Percentiles rank a stretch among this genome's conserved stretches.
Evolutionary conservation across 2,329 filamentous ascomycete genomes (phyloP).

Genomic region (Aspergillus fischeri): DNA sequence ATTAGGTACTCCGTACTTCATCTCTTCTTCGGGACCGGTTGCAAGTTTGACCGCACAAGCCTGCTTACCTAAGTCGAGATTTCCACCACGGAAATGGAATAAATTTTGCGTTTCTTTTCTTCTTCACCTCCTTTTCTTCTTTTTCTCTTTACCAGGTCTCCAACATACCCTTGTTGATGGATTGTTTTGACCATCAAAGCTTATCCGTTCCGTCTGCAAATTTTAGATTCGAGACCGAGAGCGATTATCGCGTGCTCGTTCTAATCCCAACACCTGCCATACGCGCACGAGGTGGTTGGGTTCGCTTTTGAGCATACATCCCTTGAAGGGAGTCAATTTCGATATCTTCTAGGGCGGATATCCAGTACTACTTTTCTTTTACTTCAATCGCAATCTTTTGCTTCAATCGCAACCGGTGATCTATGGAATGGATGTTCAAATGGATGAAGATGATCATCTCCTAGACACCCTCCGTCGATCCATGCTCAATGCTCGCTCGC

Average conservation of each 20-base stretch:
- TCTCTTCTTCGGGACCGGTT: not conserved
- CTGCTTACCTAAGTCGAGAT: constrained; percentile 10
- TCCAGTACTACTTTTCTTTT: not conserved
- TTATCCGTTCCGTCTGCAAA: constrained; percentile 37
- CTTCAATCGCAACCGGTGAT: not conserved
- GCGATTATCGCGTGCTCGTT: constrained; percentile 35
- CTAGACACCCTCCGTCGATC: not conserved
- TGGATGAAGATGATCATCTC: constrained; percentile 12
- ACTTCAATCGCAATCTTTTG: not conserved
- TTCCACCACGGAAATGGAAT: constrained; percentile 7
- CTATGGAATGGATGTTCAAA: not conserved
- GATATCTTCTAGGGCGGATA: not conserved
- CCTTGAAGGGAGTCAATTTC: not conserved
- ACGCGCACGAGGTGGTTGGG: constrained; percentile 31
- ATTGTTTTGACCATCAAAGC: constrained; percentile 11
- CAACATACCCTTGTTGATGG: constrained; percentile 44
- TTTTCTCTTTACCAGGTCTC: constrained; percentile 36
- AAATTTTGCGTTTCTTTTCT: constrained; percentile 19
- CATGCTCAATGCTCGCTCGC: not conserved
- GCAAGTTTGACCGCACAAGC: not conserved
- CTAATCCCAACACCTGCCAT: constrained; percentile 39
- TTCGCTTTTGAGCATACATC: constrained; percentile 45
- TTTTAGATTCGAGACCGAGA: constrained; percentile 42
- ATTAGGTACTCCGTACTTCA: not conserved
- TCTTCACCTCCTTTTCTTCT: constrained; percentile 15